Base-by-base conservation (phyloP, 306 rosid species). In the Vigna unguiculata region DNA sequence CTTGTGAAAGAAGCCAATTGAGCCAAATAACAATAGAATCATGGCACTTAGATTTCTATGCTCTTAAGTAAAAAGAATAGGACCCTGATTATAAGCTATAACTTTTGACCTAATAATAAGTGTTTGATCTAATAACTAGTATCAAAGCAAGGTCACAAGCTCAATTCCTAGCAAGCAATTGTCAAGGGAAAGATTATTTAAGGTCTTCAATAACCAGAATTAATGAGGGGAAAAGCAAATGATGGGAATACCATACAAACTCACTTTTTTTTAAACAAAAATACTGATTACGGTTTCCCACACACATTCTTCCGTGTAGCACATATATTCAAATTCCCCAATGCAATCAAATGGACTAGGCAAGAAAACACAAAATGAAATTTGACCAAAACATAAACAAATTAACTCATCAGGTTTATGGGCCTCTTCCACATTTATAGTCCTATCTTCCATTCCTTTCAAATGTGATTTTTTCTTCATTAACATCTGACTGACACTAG, bases 201-300 rank as follows among this genome's bases (percentile, higher is more conserved):
- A 34, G 28, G 36, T 71, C 52, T 22, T 38, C 52, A 54, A 71
- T 34, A 71, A 53, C 52, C 24, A 34, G 38, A 55, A 54, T 4
- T 36, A 53, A 71, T 21, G 41, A 1, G 11, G 53, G 11, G 40
- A 1, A 1, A 38, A 49, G 14, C 16, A 8, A 16, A 24, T 16
- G 58, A 47, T 25, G 43, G 57, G 58, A 46, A 16, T 15, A 46
- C 41, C 43, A 68, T 25, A 68, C 21, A 24, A 3, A 1, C 22
- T n/a, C 24, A 49, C 11, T 28, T 52, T 36, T 53, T 60, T 22
- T 30, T 10, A 11, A 69, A 24, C 59, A 48, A 69, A 69, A 32
- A 51, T 34, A 32, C 59, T 52, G 19, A 71, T 14, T 34, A 4
- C 9, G 22, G 22, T 62, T 62, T 62, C 25, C 38, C 69, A 34